phyloP scores from a whole-genome alignment of 257 asterid species.

The Orobanche coerulescens region DNA sequence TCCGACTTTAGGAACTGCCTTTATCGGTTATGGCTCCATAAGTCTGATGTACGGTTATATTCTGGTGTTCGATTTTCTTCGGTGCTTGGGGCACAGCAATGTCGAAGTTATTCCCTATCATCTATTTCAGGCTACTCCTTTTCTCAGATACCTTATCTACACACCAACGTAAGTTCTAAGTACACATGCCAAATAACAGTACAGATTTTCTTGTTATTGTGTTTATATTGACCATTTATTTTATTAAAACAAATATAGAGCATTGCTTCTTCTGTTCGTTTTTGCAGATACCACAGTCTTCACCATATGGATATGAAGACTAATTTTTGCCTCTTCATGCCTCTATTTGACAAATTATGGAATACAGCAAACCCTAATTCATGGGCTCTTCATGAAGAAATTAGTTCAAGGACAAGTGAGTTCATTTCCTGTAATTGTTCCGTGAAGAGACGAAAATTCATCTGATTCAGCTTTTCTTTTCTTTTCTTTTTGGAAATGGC shows the following conservation, averaged over 20 bases:
- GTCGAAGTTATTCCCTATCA: constrained; percentile 55
- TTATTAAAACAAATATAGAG: too few relatives aligned
- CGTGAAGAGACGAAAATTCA: too few relatives aligned
- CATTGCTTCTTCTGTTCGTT: not conserved
- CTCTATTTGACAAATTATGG: constrained; percentile 65
- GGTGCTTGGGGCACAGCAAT: constrained; percentile 79
- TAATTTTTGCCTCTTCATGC: constrained; percentile 94
- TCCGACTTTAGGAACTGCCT: constrained; percentile 60
- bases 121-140: constrained; percentile 45
- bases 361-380: constrained; percentile 47
- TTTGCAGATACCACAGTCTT: constrained; percentile 68
- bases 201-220: too few relatives aligned
- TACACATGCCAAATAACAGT: too few relatives aligned
- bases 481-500: not conserved
- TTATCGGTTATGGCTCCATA: constrained; percentile 70
- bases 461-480: too few relatives aligned
- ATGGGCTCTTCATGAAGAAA: constrained; percentile 62
- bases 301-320: constrained; percentile 61
- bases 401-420: constrained; percentile 62
- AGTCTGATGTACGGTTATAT: constrained; percentile 50
- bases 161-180: constrained; percentile 72
- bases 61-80: constrained; percentile 69
- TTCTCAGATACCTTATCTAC: constrained; percentile 50
- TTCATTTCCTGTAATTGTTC: constrained; percentile 12
- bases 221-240: not conserved